Evolutionary conservation across 2,329 filamentous ascomycete species (phyloP), one percentile per base, ranked within the genome.

Genomic region (Aspergillus brunneoviolaceus): DNA sequence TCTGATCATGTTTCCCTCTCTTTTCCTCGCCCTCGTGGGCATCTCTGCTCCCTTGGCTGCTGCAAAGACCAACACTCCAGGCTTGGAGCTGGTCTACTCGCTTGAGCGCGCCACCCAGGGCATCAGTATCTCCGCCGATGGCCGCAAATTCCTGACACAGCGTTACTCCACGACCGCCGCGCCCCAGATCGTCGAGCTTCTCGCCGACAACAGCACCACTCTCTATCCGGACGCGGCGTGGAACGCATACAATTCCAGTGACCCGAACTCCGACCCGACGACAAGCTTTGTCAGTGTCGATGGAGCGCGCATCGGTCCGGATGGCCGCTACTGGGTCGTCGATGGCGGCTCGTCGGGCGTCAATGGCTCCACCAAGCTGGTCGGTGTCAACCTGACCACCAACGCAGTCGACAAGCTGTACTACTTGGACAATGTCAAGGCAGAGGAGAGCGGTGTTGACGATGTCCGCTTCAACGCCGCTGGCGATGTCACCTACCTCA

Each of bases 311-410:
- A 31, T 54, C 9, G 51, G 51, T 7, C 51, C 51, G 21, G 51
- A 54, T 3, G 35, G 51, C 14, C 51, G 35, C 51, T 54, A 54
- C 51, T 54, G 51, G 51, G 21, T 47, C 4, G 51, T 54, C 10
- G 51, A 54, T 23, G 51, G 51, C 12, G 51, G 51, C 11, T 54
- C 51, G n/a, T 42, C 51, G 1, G 51, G 51, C 0, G 51, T 54
- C 7, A 54, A 54, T 25, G 51, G 51, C 51, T 54, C 51, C 5
- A 54, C 51, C 21, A 54, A 54, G 35, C 51, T 54, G 33, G 51
- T 54, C 0, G 33, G 51, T 11, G 51, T 47, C 7, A 54, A 54
- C 51, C 35, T 54, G n/a, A 54, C 51, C 51, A 54, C 35, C 51
- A 45, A 54, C 16, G 51, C 35, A 33, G 51, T 54, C 5, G 51